Percentiles rank a stretch among this genome's conserved stretches.
Evolutionary conservation across 495 filamentous ascomycete species (phyloP).

Genomic region (Xylaria telfairii): DNA sequence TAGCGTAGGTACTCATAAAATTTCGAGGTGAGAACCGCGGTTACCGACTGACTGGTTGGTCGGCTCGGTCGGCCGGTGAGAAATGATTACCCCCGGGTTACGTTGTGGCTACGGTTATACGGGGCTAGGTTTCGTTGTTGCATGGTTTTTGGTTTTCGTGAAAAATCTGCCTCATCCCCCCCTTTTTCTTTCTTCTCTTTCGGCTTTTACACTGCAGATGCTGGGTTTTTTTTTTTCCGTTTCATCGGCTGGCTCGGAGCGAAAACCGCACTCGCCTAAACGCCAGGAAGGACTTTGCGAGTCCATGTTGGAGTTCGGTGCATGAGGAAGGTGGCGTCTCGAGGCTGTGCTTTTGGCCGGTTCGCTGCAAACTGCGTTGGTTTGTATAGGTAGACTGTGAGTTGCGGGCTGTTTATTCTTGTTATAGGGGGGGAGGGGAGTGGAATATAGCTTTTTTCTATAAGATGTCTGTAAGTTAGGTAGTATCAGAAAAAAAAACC

Average conservation of each 20-base stretch:
- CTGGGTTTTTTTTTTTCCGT: slow-evolving; percentile 1
- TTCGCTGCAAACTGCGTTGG: slow-evolving; percentile 14
- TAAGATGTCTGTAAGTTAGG: slow-evolving; percentile 21
- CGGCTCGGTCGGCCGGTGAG: slow-evolving; percentile 22
- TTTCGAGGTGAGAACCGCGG: slow-evolving; percentile 20
- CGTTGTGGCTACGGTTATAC: slow-evolving; percentile 8
- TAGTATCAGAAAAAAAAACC: slow-evolving; percentile 6
- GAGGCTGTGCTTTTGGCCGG: slow-evolving; percentile 7
- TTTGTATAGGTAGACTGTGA: background rate
- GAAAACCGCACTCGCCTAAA: slow-evolving; percentile 3
- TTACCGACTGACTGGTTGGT: slow-evolving; percentile 17
- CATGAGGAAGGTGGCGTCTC: background rate
- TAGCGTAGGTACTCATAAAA: background rate
- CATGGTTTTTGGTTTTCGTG: slow-evolving; percentile 9
- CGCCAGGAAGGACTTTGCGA: slow-evolving; percentile 18
- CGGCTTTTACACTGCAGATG: background rate
- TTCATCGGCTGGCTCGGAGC: slow-evolving; percentile 11
- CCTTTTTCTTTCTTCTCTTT: slow-evolving; percentile 1
- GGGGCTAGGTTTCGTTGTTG: slow-evolving; percentile 1
- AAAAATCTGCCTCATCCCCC: background rate
- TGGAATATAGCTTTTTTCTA: slow-evolving; percentile 11
- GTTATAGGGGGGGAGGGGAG: background rate
- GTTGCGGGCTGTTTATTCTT: slow-evolving; percentile 1
- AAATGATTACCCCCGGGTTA: slow-evolving; percentile 8
- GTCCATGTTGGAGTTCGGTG: background rate